Base-by-base conservation (phyloP, 164 flowering plant species). In the Echeveria elegans region DNA sequence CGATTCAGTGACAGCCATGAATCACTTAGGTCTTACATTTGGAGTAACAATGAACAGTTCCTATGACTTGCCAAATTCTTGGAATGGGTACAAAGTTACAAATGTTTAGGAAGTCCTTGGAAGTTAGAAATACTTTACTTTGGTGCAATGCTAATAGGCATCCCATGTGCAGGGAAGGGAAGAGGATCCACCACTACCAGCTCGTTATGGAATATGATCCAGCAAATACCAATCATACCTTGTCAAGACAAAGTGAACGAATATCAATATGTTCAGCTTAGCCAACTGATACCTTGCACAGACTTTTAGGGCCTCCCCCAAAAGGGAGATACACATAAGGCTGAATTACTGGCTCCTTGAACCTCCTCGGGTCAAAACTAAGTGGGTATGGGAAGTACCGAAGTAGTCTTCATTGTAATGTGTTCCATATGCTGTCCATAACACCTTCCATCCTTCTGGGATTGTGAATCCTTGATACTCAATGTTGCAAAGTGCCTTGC, bases 381-480 rank as follows among this genome's bases (percentile, higher is more conserved):
- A 38, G 8, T 4, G 95, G 91, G 5, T 86, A 81, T 41, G 64
- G 37, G 48, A 90, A 90, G n/a, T n/a, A n/a, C n/a, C n/a, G n/a
- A n/a, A n/a, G 32, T 77, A 72, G 26, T 82, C 78, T 9, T 71
- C 65, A 53, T 76, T 72, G 66, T 76, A 78, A 72, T 90, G 97
- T 24, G 88, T 88, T 67, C 87, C 91, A 73, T 83, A 83, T 48
- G 89, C 68, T 24, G 88, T 86, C 97, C 92, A 90, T 24, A 88
- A 67, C 40, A 90, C 85, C 90, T 91, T 82, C 95, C 97, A 91
- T 45, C 93, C 97, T 80, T 74, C 83, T 5, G 93, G 97, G 45
- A 91, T 87, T 43, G 75, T 75, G 71, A 75, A 88, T 36, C 96
- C 95, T 72, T 81, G 81, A 60, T 73, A 87, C 24, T 87, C 86